These are phyloP conservation scores for Kandelia obovata DNA, from an alignment of 345 rosid genomes.

Conservation along the genomic window DNA sequence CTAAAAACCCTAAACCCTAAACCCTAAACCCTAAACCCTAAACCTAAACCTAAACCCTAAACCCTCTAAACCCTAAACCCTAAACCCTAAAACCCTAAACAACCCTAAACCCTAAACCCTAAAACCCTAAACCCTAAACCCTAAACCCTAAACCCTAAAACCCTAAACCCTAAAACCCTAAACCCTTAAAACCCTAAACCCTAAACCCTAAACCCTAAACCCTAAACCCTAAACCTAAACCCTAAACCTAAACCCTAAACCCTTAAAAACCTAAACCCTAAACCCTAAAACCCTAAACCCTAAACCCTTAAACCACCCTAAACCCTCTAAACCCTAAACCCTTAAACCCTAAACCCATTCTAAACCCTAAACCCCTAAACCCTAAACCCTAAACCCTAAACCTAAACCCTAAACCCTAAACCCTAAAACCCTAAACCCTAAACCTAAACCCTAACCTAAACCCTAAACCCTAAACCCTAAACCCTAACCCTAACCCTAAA, in stretches of 20 bases:
- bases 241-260: constrained; percentile 7
- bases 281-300: constrained; percentile 21
- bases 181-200: constrained; percentile 23
- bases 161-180: constrained; percentile 22
- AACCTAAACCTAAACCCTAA: constrained; percentile 16
- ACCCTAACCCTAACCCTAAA: no score
- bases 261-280: constrained; percentile 19
- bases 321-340: constrained; percentile 27
- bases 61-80: constrained; percentile 14
- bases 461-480: not conserved
- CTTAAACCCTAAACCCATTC: constrained; percentile 30
- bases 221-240: constrained; percentile 11
- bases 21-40: constrained; percentile 16
- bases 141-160: constrained; percentile 22
- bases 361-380: constrained; percentile 29
- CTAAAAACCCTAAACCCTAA: constrained; percentile 14
- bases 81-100: not conserved
- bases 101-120: constrained; percentile 10
- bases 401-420: constrained; percentile 28
- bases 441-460: no score
- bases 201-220: constrained; percentile 17
- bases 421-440: constrained; percentile 20
- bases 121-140: constrained; percentile 18
- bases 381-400: constrained; percentile 24
- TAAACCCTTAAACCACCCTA: constrained; percentile 10